A percentile compares a stretch with the other conserved stretches of the same genome.
phyloP scores from a whole-genome alignment of 768 basidiomycete species.

The Boletus rex-veris region DNA sequence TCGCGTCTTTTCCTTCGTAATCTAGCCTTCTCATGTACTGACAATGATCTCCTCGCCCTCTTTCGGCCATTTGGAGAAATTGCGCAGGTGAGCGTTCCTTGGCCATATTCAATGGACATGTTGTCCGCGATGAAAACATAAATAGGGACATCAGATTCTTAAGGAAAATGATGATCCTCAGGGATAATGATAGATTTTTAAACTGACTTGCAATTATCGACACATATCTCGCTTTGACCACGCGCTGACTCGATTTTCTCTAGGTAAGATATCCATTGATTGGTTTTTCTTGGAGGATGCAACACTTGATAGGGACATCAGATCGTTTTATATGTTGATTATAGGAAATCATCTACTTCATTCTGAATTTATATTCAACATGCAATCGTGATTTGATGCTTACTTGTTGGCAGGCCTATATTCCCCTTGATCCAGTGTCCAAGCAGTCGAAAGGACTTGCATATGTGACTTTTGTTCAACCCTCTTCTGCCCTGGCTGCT shows the following conservation, averaged over 20 bases:
- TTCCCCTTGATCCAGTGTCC: conserved; percentile 48
- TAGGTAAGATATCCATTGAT: conserved; percentile 11
- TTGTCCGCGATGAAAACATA: conserved; percentile 38
- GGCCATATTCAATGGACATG: neutral
- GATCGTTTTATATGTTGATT: conserved; percentile 45
- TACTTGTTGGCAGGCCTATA: conserved; percentile 44
- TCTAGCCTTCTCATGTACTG: conserved; percentile 80
- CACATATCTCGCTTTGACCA: neutral
- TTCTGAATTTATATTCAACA: conserved; percentile 33
- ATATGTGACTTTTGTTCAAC: conserved; percentile 49
- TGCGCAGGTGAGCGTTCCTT: conserved; percentile 58
- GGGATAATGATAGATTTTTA: conserved; percentile 55
- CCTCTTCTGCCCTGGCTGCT: conserved; percentile 58
- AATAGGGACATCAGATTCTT: conserved; percentile 50
- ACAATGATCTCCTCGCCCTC: conserved; percentile 60
- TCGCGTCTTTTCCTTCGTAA: conserved; percentile 92
- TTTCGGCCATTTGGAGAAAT: conserved; percentile 71
- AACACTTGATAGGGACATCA: conserved; percentile 49
- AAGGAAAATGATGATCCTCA: conserved; percentile 31
- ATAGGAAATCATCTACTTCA: conserved; percentile 34
- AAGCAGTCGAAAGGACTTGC: conserved; percentile 58
- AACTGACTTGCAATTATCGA: conserved; percentile 19
- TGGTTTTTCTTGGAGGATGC: neutral
- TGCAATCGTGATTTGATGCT: neutral
- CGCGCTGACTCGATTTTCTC: conserved; percentile 2